Evolutionary conservation across 228 moss, liverwort and hornwort species (phyloP), one percentile per base, ranked within the genome.

Genomic region (Sphagnum magellanicum): DNA sequence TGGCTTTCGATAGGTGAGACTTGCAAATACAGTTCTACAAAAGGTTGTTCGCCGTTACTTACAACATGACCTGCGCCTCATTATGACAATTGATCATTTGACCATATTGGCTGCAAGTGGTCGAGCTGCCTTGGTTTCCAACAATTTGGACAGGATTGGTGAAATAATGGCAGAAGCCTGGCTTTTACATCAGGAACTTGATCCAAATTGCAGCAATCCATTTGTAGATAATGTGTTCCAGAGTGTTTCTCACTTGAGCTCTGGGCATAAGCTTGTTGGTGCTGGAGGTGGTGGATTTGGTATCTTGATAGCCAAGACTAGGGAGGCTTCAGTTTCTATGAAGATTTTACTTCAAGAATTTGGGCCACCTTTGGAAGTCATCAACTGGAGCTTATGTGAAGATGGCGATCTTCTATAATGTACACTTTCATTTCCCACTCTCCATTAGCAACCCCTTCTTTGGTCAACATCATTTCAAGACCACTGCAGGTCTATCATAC

Each of bases 261-360:
- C 81, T 58, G 91, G 91, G 6, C 86, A 89, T 51, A 91, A 91
- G 79, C 84, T 91, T 16, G 91, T 88, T 12, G 91, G 91, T 16
- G 91, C 91, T 0, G 91, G 91, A 5, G 91, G 91, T 59, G 91
- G 91, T 49, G 91, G 91, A 8, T 91, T 89, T 59, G 91, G 80
- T 46, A 72, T 91, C 8, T 71, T 91, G 48, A 73, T 91, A 55
- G 91, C 84, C 67, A 83, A 82, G 74, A 51, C 16, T 58, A 13
- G 47, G 51, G 60, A 70, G n/a, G 70, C 89, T 3, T 78, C 91
- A 13, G 67, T 48, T n/a, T 74, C 81, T 63, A 84, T 91, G 67
- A 87, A 82, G 32, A 14, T 60, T 49, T 52, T 86, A 59, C 71
- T 91, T 66, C 67, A 60, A 61, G 65, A 63, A 58, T 65, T 81